phyloP scores from a whole-genome alignment of 139 green algal genomes.

The Eudorina sp. region DNA sequence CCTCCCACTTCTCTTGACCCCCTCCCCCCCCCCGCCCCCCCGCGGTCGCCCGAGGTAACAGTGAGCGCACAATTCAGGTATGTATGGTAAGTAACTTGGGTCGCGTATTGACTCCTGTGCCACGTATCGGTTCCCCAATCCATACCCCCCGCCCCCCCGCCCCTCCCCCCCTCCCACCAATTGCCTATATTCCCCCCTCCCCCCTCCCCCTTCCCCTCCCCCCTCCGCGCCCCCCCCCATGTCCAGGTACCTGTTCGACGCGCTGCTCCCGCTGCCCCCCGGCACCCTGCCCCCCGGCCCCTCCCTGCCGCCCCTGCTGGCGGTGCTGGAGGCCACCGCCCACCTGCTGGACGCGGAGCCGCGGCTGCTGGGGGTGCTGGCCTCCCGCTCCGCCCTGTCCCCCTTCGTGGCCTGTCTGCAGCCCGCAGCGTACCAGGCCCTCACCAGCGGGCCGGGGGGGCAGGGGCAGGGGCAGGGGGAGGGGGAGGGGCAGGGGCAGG shows the following conservation, averaged over 20 bases:
- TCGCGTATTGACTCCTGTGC: no score
- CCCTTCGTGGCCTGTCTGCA: constrained; percentile 81
- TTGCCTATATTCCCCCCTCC: background rate
- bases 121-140: no score
- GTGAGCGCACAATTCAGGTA: no score
- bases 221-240: background rate
- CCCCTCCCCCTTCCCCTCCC: background rate
- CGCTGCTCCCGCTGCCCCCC: constrained; percentile 38
- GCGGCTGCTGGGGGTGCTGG: constrained; percentile 82
- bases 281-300: constrained; percentile 12
- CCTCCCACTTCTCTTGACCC: no score
- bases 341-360: constrained; percentile 75
- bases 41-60: no score
- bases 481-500: background rate
- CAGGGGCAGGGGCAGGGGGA: background rate
- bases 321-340: constrained; percentile 36
- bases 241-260: constrained; percentile 44
- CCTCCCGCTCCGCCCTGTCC: constrained; percentile 73
- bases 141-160: background rate
- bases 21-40: no score
- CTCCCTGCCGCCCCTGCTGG: constrained; percentile 37
- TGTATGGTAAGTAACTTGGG: no score
- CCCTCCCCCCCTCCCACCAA: background rate
- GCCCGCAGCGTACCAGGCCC: constrained; percentile 41
- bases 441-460: background rate